Evolutionary conservation across 148 eudicot species (phyloP), one percentile per base, ranked within the genome.

Genomic region (Chenopodium quinoa): DNA sequence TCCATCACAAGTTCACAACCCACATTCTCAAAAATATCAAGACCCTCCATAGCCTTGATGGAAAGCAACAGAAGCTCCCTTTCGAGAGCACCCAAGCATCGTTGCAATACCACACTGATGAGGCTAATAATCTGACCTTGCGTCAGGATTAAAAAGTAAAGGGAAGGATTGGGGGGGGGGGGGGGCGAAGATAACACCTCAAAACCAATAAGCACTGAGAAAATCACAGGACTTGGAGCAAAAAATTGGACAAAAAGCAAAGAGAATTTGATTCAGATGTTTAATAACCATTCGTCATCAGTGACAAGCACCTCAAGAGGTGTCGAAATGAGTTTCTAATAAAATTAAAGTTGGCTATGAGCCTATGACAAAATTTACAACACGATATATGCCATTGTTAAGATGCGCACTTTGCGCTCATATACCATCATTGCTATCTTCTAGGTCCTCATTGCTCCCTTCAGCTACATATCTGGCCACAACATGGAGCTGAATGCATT

Each of bases 331-430:
- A 79, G 81, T 84, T 48, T 66, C 75, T 70, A 48, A 68, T 29
- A 63, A 70, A 48, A 77, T 63, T 77, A 75, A 83, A 80, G 52
- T 32, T 82, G 73, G 47, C 80, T 80, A 68, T 76, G 63, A 84
- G 73, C 32, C 80, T 80, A 68, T 76, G 63, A 84, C 80, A 75
- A 69, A 76, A 67, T 14, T 75, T 80, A 84, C 86, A 80, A 70
- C 77, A 47, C 46, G 60, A 79, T 22, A 40, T 65, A 65, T 72
- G 56, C 46, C 52, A 73, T 17, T 75, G 20, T 32, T 34, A 73
- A 48, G 52, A 80, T 48, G 17, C 54, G 75, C 37, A 46, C 22
- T 56, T 72, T 40, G 77, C 20, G 80, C 68, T 72, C 56, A 71
- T 58, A 63, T 9, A 73, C 83, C 73, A 14, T 37, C 73, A 50